phyloP scores from a whole-genome alignment of 179 eudicot genomes.

The Vitellaria paradoxa region DNA sequence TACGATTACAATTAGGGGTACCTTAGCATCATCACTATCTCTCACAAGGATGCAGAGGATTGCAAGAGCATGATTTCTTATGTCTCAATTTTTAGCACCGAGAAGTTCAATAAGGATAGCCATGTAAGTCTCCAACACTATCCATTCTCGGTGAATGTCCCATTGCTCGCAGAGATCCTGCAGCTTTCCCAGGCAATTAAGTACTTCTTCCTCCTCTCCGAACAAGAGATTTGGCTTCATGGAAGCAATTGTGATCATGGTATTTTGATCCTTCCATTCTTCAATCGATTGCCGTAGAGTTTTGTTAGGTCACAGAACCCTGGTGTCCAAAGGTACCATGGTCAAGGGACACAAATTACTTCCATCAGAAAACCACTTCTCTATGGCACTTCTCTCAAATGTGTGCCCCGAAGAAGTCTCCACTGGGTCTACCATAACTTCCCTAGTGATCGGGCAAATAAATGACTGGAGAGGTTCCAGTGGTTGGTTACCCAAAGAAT shows the following conservation, averaged over 20 bases:
- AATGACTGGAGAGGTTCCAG: constrained; percentile 46
- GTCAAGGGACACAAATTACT: constrained; percentile 34
- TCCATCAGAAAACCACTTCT: constrained; percentile 34
- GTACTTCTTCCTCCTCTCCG: constrained; percentile 31
- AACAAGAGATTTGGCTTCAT: constrained; percentile 27
- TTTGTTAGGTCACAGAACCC: constrained; percentile 40
- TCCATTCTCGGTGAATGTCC: constrained; percentile 43
- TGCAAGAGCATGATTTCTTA: constrained; percentile 29
- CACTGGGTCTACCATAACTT: constrained; percentile 49
- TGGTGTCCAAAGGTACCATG: constrained; percentile 18
- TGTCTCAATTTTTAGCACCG: constrained; percentile 25
- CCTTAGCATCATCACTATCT: constrained; percentile 41
- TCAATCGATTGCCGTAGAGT: constrained; percentile 47
- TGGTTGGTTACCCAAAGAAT: constrained; percentile 39
- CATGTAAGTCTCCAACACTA: constrained; percentile 38
- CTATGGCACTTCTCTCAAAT: constrained; percentile 36
- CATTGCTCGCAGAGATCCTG: constrained; percentile 35
- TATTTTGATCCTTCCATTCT: constrained; percentile 45
- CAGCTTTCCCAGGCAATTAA: constrained; percentile 29
- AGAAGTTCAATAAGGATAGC: constrained; percentile 39
- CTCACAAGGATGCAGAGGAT: constrained; percentile 33
- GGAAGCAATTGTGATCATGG: constrained; percentile 36
- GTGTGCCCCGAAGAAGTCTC: constrained; percentile 45
- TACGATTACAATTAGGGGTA: constrained; percentile 11
- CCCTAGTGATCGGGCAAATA: constrained; percentile 41